phyloP scores from a whole-genome alignment of 164 flowering plant species.

The Litsea cubeba region DNA sequence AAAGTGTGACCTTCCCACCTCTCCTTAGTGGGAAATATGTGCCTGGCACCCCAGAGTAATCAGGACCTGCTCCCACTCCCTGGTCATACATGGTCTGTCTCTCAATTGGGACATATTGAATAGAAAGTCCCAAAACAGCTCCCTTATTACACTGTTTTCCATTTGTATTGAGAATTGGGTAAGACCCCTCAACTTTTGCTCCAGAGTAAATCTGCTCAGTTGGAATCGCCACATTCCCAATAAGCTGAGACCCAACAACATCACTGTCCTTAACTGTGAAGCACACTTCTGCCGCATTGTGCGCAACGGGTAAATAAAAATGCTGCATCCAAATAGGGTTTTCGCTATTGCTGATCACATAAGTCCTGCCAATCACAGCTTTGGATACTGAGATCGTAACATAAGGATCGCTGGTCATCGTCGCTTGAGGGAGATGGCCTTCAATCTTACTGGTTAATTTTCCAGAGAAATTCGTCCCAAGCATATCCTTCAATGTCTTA shows the following conservation, averaged over 20 bases:
- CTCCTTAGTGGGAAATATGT: conserved; percentile 90
- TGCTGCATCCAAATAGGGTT: conserved; percentile 92
- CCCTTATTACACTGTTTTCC: conserved; percentile 77
- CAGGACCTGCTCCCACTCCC: conserved; percentile 89
- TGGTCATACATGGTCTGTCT: conserved; percentile 45
- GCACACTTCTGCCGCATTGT: conserved; percentile 72
- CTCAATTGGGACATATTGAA: conserved; percentile 70
- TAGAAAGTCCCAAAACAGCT: conserved; percentile 58
- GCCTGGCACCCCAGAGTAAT: conserved; percentile 70
- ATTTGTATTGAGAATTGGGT: conserved; percentile 52
- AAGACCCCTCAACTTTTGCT: conserved; percentile 59
- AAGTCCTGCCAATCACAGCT: conserved; percentile 88
- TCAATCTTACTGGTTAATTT: conserved; percentile 47
- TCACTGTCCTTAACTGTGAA: conserved; percentile 90
- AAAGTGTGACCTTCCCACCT: conserved; percentile 81
- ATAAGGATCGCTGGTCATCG: conserved; percentile 92
- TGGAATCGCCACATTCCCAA: conserved; percentile 79
- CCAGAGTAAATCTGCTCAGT: conserved; percentile 66
- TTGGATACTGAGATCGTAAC: conserved; percentile 53
- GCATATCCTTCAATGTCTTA: conserved; percentile 67
- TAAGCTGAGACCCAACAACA: conserved; percentile 82
- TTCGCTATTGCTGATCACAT: conserved; percentile 79
- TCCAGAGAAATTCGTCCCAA: conserved; percentile 42
- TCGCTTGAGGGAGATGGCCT: conserved; percentile 27
- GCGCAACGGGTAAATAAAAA: conserved; percentile 86